Evolutionary conservation across 768 basidiomycete genomes (phyloP).

Genomic region (Trametes punicea): DNA sequence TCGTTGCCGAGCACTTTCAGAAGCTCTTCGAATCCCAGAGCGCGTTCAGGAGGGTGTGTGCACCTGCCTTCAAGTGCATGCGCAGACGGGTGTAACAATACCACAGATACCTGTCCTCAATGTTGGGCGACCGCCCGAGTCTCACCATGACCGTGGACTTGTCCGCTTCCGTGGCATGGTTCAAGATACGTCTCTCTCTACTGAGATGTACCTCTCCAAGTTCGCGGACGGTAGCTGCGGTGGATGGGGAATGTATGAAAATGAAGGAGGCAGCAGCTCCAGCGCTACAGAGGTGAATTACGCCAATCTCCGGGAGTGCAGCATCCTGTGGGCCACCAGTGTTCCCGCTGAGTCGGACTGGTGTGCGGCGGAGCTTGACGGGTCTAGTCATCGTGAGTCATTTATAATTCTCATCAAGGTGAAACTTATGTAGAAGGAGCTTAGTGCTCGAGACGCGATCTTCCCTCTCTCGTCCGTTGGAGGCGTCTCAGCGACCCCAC

Average conservation of each 20-base stretch:
- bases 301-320: constrained; percentile 56
- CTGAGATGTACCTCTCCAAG: constrained; percentile 66
- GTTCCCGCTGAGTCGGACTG: constrained; percentile 68
- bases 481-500: constrained; percentile 39
- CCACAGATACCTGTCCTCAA: constrained; percentile 58
- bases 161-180: constrained; percentile 77
- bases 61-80: neutral
- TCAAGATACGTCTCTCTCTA: constrained; percentile 74
- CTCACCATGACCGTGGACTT: constrained; percentile 49
- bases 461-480: constrained; percentile 1
- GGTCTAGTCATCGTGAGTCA: constrained; percentile 21
- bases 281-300: constrained; percentile 37
- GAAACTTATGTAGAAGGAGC: too few species aligned
- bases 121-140: constrained; percentile 44
- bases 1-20: constrained; percentile 31
- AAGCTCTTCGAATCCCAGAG: constrained; percentile 27
- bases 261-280: constrained; percentile 25
- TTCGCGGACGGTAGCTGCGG: constrained; percentile 45
- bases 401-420: neutral
- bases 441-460: neutral
- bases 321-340: constrained; percentile 67
- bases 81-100: constrained; percentile 1
- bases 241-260: constrained; percentile 65
- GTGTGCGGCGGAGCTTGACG: constrained; percentile 38
- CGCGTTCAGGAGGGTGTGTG: constrained; percentile 27